Conservation (phyloP, 1,284 basidiomycete species). For the Ustilago curta region DNA sequence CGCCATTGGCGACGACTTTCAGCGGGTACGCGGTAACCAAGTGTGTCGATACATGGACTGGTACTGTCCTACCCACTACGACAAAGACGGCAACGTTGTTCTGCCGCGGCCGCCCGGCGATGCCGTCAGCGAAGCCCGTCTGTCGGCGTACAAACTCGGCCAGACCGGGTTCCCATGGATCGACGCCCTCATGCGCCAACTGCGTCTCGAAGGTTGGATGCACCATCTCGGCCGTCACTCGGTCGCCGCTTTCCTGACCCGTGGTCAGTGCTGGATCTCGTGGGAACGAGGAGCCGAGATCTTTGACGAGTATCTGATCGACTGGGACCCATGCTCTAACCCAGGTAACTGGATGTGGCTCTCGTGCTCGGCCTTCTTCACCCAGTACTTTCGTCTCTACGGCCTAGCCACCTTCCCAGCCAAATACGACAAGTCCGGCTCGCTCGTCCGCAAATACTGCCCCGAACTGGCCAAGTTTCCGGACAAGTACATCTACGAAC, state of each 20-base stretch:
- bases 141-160: slow-evolving; percentile 71
- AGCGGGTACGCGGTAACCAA: slow-evolving; percentile 71
- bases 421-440: slow-evolving; percentile 72
- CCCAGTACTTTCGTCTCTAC: slow-evolving; percentile 70
- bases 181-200: slow-evolving; percentile 72
- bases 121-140: slow-evolving; percentile 70
- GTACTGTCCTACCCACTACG: slow-evolving; percentile 71
- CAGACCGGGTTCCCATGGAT: slow-evolving; percentile 73
- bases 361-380: slow-evolving; percentile 72
- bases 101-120: slow-evolving; percentile 70
- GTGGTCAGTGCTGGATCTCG: slow-evolving; percentile 74
- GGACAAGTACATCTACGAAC: slow-evolving; percentile 64
- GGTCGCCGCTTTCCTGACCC: slow-evolving; percentile 74
- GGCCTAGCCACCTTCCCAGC: slow-evolving; percentile 71
- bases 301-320: slow-evolving; percentile 71
- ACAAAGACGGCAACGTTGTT: slow-evolving; percentile 68
- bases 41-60: slow-evolving; percentile 71
- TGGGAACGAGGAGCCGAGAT: slow-evolving; percentile 75
- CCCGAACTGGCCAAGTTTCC: slow-evolving; percentile 66
- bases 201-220: slow-evolving; percentile 70
- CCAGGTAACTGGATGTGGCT: slow-evolving; percentile 74
- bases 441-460: slow-evolving; percentile 71
- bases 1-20: slow-evolving; percentile 70
- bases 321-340: slow-evolving; percentile 72
- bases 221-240: slow-evolving; percentile 72